phyloP scores from a whole-genome alignment of 768 basidiomycete species.

The Mycena capillaripes region DNA sequence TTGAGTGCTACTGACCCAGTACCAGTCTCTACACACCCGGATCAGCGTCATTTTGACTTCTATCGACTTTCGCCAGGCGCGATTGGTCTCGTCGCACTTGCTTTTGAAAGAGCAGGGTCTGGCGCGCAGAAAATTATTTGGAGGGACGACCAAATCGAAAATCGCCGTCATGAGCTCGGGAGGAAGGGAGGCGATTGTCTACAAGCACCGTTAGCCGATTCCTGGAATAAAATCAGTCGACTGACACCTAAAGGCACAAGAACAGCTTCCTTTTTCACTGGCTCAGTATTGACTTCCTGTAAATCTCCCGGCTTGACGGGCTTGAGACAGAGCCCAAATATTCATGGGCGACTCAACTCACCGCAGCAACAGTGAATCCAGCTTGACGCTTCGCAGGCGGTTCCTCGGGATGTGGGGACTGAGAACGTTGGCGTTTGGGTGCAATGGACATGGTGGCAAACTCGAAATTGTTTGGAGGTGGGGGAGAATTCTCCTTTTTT shows the following conservation, averaged over 20 bases:
- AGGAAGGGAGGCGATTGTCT: neutral
- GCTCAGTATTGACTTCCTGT: too few relatives aligned
- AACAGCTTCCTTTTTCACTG: too few relatives aligned
- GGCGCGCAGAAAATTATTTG: neutral
- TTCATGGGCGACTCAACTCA: too few relatives aligned
- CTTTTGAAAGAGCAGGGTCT: neutral
- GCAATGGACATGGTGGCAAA: neutral
- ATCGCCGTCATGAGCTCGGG: neutral
- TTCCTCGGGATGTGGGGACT: neutral
- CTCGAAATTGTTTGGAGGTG: neutral
- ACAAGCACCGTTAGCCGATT: neutral
- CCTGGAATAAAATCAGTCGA: neutral
- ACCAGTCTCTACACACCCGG: conserved; percentile 7
- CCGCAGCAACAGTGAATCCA: neutral
- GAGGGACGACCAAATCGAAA: neutral
- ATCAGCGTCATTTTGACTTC: neutral
- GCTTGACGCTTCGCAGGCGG: neutral
- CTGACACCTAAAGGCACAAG: neutral
- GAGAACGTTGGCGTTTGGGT: neutral
- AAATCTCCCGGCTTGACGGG: too few relatives aligned
- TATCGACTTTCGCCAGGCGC: conserved; percentile 1
- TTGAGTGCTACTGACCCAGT: neutral
- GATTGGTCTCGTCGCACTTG: neutral
- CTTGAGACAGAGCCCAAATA: too few relatives aligned
- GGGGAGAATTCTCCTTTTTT: neutral